A percentile compares a stretch with the other conserved stretches of the same genome.
phyloP scores from a whole-genome alignment of 148 eudicot species.

The Arctostaphylos glauca region DNA sequence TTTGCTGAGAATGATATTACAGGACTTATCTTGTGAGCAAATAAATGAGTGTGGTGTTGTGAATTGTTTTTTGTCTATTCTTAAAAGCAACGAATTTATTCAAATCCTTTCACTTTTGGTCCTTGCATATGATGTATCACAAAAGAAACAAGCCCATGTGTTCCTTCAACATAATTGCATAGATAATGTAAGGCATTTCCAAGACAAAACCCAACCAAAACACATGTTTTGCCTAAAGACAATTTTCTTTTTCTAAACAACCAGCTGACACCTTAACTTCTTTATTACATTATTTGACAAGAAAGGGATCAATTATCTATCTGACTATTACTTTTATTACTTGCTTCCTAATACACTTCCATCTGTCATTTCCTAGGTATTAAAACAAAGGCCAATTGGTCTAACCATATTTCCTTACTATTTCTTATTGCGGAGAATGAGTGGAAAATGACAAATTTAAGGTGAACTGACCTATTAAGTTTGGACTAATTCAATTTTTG shows the following conservation, averaged over 20 bases:
- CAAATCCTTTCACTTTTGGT: not conserved
- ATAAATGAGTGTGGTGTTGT: too few species aligned
- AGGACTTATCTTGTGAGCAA: too few species aligned
- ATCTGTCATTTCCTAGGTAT: not conserved
- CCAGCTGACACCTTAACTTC: not conserved
- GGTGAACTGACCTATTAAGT: too few species aligned
- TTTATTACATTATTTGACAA: not conserved
- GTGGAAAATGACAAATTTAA: too few species aligned
- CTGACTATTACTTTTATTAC: too few species aligned
- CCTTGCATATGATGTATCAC: not conserved
- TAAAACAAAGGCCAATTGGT: not conserved
- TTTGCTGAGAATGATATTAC: too few species aligned
- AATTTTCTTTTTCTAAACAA: not conserved
- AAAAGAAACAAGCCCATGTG: constrained; percentile 27
- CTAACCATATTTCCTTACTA: too few species aligned
- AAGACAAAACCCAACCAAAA: constrained; percentile 15
- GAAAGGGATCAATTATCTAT: not conserved
- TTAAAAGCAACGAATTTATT: not conserved
- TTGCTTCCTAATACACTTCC: not conserved
- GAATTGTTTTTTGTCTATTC: too few species aligned
- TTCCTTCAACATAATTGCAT: constrained; percentile 17
- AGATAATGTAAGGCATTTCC: constrained; percentile 19
- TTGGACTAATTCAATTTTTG: too few species aligned
- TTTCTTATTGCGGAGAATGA: too few species aligned
- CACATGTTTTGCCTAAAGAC: constrained; percentile 20